phyloP scores from a whole-genome alignment of 2,329 filamentous ascomycete species.

The Cercospora sp. region DNA sequence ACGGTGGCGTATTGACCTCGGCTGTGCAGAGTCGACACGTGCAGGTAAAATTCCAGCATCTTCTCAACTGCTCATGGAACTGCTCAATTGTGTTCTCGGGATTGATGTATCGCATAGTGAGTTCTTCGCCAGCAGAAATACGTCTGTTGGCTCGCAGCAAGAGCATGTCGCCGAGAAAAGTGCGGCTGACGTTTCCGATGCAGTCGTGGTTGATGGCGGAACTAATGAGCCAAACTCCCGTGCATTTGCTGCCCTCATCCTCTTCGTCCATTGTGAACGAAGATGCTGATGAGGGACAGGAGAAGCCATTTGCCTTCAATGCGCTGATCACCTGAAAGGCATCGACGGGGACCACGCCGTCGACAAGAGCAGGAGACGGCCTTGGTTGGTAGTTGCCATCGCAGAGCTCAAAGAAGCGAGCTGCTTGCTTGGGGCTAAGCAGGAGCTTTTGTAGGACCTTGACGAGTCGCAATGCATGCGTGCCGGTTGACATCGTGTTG shows the following conservation, averaged over 20 bases:
- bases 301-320: constrained; percentile 27
- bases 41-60: constrained; percentile 47
- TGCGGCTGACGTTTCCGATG: constrained; percentile 47
- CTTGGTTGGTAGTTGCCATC: constrained; percentile 22
- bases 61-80: constrained; percentile 37
- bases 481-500: constrained; percentile 17
- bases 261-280: neutral
- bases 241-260: neutral
- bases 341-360: constrained; percentile 25
- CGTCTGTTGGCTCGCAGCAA: constrained; percentile 52
- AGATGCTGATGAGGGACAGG: neutral
- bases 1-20: constrained; percentile 12
- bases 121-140: constrained; percentile 48
- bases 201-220: constrained; percentile 58
- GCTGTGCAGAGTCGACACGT: constrained; percentile 43
- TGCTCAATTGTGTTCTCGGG: constrained; percentile 31
- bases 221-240: constrained; percentile 52
- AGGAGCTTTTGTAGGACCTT: constrained; percentile 26
- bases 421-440: constrained; percentile 19
- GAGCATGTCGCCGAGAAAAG: constrained; percentile 58
- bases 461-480: constrained; percentile 18
- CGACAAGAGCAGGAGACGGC: neutral
- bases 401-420: constrained; percentile 22
- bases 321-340: constrained; percentile 22
- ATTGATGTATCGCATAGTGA: constrained; percentile 34